Conservation (phyloP, 345 rosid genomes). For the Gynandropsis gynandra region DNA sequence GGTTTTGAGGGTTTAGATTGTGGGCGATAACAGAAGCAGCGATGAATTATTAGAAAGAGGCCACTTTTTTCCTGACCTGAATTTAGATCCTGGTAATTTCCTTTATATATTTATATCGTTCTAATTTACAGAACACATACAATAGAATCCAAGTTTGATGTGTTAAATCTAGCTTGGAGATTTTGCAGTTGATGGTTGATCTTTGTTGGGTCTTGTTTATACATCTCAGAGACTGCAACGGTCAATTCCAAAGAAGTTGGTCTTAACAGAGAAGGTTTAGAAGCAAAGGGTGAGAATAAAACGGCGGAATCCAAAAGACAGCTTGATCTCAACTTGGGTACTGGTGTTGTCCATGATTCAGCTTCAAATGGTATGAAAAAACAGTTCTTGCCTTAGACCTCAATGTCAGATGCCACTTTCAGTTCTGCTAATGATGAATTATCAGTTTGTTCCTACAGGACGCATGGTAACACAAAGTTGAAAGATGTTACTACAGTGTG, state of each 20-base stretch:
- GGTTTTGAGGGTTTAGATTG: conserved; percentile 23
- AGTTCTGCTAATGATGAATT: conserved; percentile 42
- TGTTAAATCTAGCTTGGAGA: neutral
- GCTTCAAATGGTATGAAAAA: neutral
- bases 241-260: conserved; percentile 20
- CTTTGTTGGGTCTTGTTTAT: neutral
- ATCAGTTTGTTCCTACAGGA: conserved; percentile 30
- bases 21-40: conserved; percentile 21
- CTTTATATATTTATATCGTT: neutral
- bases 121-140: neutral
- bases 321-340: conserved; percentile 40
- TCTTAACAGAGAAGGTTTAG: conserved; percentile 13
- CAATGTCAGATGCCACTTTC: conserved; percentile 41
- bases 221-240: conserved; percentile 15
- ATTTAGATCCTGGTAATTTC: conserved; percentile 14
- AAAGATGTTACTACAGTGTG: conserved; percentile 55
- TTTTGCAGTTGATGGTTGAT: neutral
- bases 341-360: neutral
- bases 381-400: conserved; percentile 37
- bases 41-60: conserved; percentile 24
- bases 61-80: conserved; percentile 17
- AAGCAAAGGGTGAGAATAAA: conserved; percentile 4
- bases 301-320: conserved; percentile 11
- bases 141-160: neutral
- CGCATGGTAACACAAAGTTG: conserved; percentile 18